Percentiles rank a stretch among this genome's conserved stretches.
Conservation (phyloP, 306 rosid species). For the Corylus heterophylla region DNA sequence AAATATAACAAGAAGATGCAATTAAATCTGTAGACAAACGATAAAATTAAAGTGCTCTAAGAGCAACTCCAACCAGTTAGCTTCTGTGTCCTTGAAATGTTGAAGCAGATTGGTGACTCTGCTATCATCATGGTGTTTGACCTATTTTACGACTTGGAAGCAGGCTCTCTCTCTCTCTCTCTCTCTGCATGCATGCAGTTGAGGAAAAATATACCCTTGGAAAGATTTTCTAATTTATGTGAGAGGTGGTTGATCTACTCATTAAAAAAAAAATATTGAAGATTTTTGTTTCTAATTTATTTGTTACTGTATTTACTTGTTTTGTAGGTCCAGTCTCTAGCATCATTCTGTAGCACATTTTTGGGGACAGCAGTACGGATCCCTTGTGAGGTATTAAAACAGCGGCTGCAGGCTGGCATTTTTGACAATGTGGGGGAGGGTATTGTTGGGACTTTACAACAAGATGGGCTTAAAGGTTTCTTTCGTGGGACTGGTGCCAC, state of each 20-base stretch:
- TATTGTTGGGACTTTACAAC: constrained; percentile 81
- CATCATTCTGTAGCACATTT: constrained; percentile 95
- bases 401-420: constrained; percentile 95
- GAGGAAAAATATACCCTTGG: background rate
- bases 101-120: constrained; percentile 2
- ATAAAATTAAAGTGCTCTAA: background rate
- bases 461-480: constrained; percentile 94
- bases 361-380: constrained; percentile 97
- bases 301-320: constrained; percentile 28
- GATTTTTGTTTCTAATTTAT: background rate
- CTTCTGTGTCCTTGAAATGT: background rate
- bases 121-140: constrained; percentile 1
- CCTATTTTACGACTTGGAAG: constrained; percentile 2
- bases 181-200: background rate
- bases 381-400: constrained; percentile 97
- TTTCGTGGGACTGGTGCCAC: constrained; percentile 99
- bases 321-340: constrained; percentile 81
- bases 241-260: constrained; percentile 11
- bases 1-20: too few species aligned
- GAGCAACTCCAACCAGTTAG: constrained; percentile 2
- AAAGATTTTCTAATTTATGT: background rate
- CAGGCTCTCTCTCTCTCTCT: background rate
- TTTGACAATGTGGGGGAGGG: constrained; percentile 89
- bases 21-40: too few species aligned
- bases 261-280: background rate